These are phyloP conservation scores for Aspergillus puulaauensis DNA, from an alignment of 2,329 filamentous ascomycete species.

Conservation along the genomic window DNA sequence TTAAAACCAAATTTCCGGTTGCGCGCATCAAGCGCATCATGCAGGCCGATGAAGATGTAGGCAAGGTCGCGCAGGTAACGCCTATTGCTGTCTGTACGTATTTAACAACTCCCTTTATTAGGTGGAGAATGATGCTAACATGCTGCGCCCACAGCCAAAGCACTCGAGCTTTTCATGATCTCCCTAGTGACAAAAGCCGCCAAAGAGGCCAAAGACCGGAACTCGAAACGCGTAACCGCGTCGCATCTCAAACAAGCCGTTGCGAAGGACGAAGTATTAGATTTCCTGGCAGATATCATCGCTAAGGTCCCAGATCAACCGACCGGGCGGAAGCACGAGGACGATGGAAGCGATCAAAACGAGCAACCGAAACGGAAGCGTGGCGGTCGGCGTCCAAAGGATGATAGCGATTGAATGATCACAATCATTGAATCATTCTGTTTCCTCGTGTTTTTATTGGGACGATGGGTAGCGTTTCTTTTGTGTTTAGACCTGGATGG, in stretches of 20 bases:
- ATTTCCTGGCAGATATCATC: constrained; percentile 90
- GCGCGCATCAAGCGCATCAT: constrained; percentile 98
- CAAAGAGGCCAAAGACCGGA: constrained; percentile 75
- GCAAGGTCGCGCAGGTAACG: constrained; percentile 96
- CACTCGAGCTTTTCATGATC: constrained; percentile 97
- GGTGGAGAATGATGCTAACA: neutral
- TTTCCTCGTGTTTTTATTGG: constrained; percentile 18
- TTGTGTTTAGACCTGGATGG: constrained; percentile 24
- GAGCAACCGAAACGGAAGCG: constrained; percentile 50
- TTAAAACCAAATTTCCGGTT: constrained; percentile 94
- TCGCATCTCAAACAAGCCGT: constrained; percentile 91
- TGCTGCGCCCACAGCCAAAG: constrained; percentile 66
- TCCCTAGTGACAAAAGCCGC: constrained; percentile 86
- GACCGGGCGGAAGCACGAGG: constrained; percentile 43
- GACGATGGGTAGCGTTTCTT: constrained; percentile 22
- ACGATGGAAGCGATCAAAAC: constrained; percentile 47
- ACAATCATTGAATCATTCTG: constrained; percentile 8
- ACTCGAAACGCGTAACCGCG: constrained; percentile 85
- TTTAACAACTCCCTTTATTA: neutral
- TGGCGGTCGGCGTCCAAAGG: constrained; percentile 40
- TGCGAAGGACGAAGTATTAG: constrained; percentile 84
- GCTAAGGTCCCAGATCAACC: constrained; percentile 73
- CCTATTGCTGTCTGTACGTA: constrained; percentile 80
- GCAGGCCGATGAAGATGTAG: constrained; percentile 98
- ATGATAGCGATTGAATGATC: constrained; percentile 35